Percentiles rank a stretch among this genome's conserved stretches.
Conservation (phyloP, 805 yeast genomes). For the Ogataea ramenticola region DNA sequence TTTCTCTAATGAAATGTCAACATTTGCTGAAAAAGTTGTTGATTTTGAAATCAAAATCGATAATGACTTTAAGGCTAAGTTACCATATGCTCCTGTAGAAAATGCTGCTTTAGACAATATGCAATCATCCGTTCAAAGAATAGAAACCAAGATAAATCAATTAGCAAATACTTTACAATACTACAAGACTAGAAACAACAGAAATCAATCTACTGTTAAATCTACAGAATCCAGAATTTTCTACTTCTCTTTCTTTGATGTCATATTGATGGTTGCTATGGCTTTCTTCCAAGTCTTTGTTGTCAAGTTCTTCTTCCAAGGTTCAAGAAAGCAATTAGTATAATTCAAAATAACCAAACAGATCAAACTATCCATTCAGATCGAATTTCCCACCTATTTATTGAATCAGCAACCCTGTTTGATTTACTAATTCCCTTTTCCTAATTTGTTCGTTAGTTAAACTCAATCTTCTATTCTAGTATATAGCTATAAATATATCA, state of each 20-base stretch:
- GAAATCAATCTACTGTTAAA: conserved; percentile 79
- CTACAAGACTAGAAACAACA: conserved; percentile 82
- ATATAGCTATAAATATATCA: too few species aligned
- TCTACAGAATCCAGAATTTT: conserved; percentile 59
- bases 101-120: conserved; percentile 50
- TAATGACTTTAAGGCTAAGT: conserved; percentile 50
- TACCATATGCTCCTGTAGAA: conserved; percentile 52
- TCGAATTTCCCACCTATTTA: too few species aligned
- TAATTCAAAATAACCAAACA: conserved; percentile 15
- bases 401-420: too few species aligned
- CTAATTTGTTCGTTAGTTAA: too few species aligned
- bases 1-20: conserved; percentile 74
- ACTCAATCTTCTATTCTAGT: too few species aligned
- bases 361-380: too few species aligned
- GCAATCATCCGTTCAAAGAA: conserved; percentile 46
- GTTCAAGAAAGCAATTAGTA: conserved; percentile 61
- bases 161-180: conserved; percentile 61
- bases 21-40: conserved; percentile 74
- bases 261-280: conserved; percentile 59
- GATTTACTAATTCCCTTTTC: too few species aligned
- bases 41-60: conserved; percentile 69
- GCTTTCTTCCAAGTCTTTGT: conserved; percentile 61
- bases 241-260: conserved; percentile 60
- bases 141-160: conserved; percentile 52
- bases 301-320: conserved; percentile 66